Base-by-base conservation (phyloP, 2,329 filamentous ascomycete genomes). In the Monosporascus sp. region DNA sequence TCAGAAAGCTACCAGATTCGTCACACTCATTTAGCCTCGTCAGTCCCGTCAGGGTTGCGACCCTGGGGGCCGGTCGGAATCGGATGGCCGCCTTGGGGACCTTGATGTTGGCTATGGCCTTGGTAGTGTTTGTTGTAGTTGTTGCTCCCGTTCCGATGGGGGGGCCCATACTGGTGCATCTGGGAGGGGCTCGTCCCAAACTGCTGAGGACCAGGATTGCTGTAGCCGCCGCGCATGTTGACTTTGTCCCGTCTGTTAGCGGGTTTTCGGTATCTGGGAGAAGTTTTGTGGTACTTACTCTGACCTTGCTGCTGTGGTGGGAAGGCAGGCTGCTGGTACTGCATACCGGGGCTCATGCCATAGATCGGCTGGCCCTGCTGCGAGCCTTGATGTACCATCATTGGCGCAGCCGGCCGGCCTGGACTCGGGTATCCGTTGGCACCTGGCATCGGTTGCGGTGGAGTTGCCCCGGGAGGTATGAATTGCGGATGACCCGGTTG, bases 311-410 rank as follows among this genome's bases (percentile, higher is more conserved):
- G 88, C 61, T 88, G 88, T 34, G 84, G 82, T 55, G 79, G 77
- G 70, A 87, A 91, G 51, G 84, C 83, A 38, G 88, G 87, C 67
- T 91, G 88, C 64, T 85, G 87, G 66, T 87, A 90, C 66, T 87
- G 87, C 71, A 86, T 80, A 51, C 79, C 85, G 44, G 87, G 87
- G 64, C 86, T 88, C 86, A 92, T 90, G 59, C 82, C 88, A 76
- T 82, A 92, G 73, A 77, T 83, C 64, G 76, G 84, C 67, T 95
- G 91, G 41, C 92, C 91, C 69, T 96, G 92, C 66, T 97, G 93
- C 27, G 92, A 97, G 52, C 90, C 90, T 73, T 96, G 91, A 61
- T 92, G 92, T 64, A 87, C 89, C 93, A 97, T 97, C 86, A 95
- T 91, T 2, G 90, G 87, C 14, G 94, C 90, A 20, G 77, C 69